phyloP scores from a whole-genome alignment of 257 asterid genomes.

The Striga asiatica region DNA sequence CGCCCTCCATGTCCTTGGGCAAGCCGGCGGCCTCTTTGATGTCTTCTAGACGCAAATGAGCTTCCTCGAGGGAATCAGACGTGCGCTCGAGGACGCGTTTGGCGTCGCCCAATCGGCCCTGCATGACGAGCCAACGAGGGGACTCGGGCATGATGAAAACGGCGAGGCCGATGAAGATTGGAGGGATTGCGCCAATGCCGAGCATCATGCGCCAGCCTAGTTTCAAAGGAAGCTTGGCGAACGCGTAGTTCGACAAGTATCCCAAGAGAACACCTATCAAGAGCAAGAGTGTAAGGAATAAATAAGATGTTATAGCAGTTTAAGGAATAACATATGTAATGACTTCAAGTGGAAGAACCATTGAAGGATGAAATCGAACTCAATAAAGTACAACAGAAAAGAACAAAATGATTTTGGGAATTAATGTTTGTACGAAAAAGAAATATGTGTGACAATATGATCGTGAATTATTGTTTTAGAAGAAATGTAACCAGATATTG shows the following conservation, averaged over 20 bases:
- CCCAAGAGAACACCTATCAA: constrained; percentile 46
- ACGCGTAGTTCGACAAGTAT: constrained; percentile 29
- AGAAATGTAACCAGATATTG: too few species aligned
- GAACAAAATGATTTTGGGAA: too few species aligned
- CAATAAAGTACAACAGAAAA: too few species aligned
- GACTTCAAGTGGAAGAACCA: too few species aligned
- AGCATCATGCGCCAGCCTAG: constrained; percentile 48
- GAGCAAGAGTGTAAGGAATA: too few species aligned
- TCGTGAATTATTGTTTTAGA: too few species aligned
- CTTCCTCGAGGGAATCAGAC: constrained; percentile 31
- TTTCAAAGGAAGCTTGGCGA: constrained; percentile 19
- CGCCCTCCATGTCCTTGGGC: constrained; percentile 17
- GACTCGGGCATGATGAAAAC: constrained; percentile 40
- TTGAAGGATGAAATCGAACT: too few species aligned
- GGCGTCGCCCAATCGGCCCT: constrained; percentile 38
- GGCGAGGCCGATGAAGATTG: constrained; percentile 24
- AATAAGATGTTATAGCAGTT: too few species aligned
- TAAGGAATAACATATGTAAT: too few species aligned
- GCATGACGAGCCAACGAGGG: constrained; percentile 41
- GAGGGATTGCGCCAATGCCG: constrained; percentile 35
- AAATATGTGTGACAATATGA: too few species aligned
- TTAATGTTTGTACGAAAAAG: too few species aligned
- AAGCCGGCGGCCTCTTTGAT: constrained; percentile 39
- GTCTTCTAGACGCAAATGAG: constrained; percentile 26
- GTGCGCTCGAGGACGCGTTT: constrained; percentile 26